These are phyloP conservation scores for Aspergillus oerlinghausenensis DNA, from an alignment of 2,329 filamentous ascomycete genomes.

Conservation along the genomic window DNA sequence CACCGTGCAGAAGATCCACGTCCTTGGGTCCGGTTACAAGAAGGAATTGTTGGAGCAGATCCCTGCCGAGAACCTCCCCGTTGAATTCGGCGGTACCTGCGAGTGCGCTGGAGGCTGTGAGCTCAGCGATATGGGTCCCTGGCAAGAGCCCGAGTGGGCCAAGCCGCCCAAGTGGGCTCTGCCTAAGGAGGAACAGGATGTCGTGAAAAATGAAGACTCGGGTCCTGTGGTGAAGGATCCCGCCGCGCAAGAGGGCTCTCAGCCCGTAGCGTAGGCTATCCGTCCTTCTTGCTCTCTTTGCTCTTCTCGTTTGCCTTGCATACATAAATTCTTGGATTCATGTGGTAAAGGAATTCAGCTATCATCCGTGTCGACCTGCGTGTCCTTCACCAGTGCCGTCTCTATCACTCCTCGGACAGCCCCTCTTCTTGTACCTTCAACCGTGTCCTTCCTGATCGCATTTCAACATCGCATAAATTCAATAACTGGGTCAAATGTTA, in stretches of 20 bases:
- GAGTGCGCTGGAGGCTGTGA: slow-evolving; percentile 76
- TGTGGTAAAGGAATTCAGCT: not conserved
- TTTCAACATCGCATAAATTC: not conserved
- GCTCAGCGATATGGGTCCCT: slow-evolving; percentile 85
- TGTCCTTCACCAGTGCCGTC: not conserved
- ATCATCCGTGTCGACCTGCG: not conserved
- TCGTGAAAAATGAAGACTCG: slow-evolving; percentile 22
- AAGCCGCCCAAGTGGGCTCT: slow-evolving; percentile 41
- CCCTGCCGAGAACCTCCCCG: slow-evolving; percentile 83
- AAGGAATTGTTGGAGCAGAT: slow-evolving; percentile 80
- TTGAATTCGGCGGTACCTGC: slow-evolving; percentile 78
- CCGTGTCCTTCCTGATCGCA: not conserved
- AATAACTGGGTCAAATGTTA: slow-evolving; percentile 1
- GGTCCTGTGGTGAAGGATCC: slow-evolving; percentile 24
- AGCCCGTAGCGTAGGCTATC: slow-evolving; percentile 27
- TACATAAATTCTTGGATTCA: not conserved
- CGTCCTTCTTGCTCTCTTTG: not conserved
- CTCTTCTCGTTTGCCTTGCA: not conserved
- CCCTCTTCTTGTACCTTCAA: not conserved
- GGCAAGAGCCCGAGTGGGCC: slow-evolving; percentile 53
- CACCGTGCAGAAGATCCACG: slow-evolving; percentile 92
- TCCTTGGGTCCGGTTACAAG: slow-evolving; percentile 77
- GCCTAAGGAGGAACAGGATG: slow-evolving; percentile 24
- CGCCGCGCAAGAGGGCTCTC: slow-evolving; percentile 22
- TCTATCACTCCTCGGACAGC: not conserved